Evolutionary conservation across 169 alveolate species (phyloP).

Genomic region (Cryptosporidium viatorum): DNA sequence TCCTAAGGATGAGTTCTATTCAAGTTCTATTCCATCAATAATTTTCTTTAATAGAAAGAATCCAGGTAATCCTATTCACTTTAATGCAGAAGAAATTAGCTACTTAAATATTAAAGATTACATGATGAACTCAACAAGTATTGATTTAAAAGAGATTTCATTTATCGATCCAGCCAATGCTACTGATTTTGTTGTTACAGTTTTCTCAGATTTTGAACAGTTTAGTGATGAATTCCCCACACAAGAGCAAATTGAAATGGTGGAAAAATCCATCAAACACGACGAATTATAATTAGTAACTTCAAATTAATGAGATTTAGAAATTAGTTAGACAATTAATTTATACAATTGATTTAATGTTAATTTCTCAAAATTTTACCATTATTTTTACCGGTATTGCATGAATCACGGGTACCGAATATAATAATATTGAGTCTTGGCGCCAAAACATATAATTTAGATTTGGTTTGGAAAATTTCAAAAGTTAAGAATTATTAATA

Average conservation of each 20-base stretch:
- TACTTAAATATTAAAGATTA: conserved; percentile 44
- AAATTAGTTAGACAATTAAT: neutral
- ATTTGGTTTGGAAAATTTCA: neutral
- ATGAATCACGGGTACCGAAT: conserved; percentile 5
- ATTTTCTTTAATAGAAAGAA: neutral
- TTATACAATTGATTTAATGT: neutral
- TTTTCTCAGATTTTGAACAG: conserved; percentile 67
- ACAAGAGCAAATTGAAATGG: conserved; percentile 38
- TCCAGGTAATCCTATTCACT: conserved; percentile 5
- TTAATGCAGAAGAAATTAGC: conserved; percentile 46
- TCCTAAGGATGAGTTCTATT: conserved; percentile 66
- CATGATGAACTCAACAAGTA: conserved; percentile 43
- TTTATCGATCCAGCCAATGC: conserved; percentile 51
- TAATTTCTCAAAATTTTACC: neutral
- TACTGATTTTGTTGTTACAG: conserved; percentile 48
- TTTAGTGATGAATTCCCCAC: conserved; percentile 60
- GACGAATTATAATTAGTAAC: conserved; percentile 35
- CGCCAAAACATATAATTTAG: neutral
- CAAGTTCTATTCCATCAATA: conserved; percentile 50
- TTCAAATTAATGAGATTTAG: neutral
- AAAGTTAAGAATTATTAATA: neutral
- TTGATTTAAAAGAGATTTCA: conserved; percentile 1
- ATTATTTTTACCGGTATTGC: neutral
- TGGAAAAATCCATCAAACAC: conserved; percentile 16
- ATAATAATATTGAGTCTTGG: neutral